Base-by-base conservation (phyloP, 345 rosid species). In the Streptanthus diversifolius region DNA sequence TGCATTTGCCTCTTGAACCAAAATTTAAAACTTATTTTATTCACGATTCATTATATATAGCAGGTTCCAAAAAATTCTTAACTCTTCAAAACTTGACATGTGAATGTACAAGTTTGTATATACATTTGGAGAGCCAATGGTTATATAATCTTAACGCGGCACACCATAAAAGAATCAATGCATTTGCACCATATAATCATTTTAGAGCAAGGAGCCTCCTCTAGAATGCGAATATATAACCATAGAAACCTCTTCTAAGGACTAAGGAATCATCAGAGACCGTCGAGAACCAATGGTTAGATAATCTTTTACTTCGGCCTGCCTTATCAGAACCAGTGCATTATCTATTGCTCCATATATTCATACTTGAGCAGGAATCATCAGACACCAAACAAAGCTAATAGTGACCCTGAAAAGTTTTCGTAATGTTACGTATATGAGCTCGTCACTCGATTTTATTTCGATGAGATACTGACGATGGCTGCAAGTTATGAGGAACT, bases 1-100 rank as follows among this genome's bases (percentile, higher is more conserved):
- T 59, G 73, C 48, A 36, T 47, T 41, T 72, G 64, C 37, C 33
- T 72, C 63, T 73, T 44, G 30, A 43, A 63, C 29, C 29, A 1
- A 8, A 49, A 48, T 13, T 13, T 24, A 10, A 35, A 9, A 12
- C 14, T 1, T 39, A 7, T 25, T 27, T 12, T 12, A 8, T 14
- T 45, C 41, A 18, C 0, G 49, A 36, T 66, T 60, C 56, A 40
- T 58, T 63, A 6, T 37, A 6, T 37, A 37, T 37, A 37, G 35
- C 24, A 24, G 17, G 35, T 69, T n/a, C 9, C 32, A 10, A 55
- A 13, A 41, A 29, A 21, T 19, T 48, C 19, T 8, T 2, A 25
- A 13, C 36, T 11, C 19, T 56, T 30, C 4, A 30, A 55, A 60
- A 48, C 24, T 25, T 36, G 52, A 14, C 22, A 12, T 36, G 40